A percentile compares a stretch with the other conserved stretches of the same genome.
phyloP scores from a whole-genome alignment of 805 yeast genomes.

The Yarrowia sp. region DNA sequence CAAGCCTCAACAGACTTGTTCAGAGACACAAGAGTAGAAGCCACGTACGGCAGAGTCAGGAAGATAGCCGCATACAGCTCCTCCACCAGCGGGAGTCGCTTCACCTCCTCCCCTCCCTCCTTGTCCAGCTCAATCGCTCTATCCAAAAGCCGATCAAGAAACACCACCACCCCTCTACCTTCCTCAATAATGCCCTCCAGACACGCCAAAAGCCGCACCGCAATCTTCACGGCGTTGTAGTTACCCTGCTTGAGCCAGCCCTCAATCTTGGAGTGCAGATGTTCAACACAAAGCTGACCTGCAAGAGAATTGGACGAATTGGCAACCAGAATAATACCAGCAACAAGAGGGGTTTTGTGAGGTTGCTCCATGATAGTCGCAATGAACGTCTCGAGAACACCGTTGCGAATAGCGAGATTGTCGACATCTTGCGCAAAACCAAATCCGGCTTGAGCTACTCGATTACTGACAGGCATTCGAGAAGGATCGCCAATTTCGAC shows the following conservation, averaged over 20 bases:
- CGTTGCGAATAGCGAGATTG: conserved; percentile 55
- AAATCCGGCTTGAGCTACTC: conserved; percentile 38
- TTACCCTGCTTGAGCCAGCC: conserved; percentile 47
- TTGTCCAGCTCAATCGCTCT: conserved; percentile 56
- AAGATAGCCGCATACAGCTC: conserved; percentile 62
- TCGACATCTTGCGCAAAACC: conserved; percentile 48
- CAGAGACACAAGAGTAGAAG: neutral
- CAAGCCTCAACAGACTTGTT: neutral
- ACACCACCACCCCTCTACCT: conserved; percentile 48
- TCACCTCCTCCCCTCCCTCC: conserved; percentile 35
- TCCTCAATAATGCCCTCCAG: conserved; percentile 57
- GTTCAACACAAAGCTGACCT: conserved; percentile 68
- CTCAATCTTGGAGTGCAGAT: conserved; percentile 63
- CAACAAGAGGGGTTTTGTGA: conserved; percentile 73
- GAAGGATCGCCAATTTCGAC: conserved; percentile 60
- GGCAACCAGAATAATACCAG: conserved; percentile 63
- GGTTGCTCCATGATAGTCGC: conserved; percentile 86
- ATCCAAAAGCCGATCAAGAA: conserved; percentile 55
- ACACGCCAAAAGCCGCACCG: conserved; percentile 66
- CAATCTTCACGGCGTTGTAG: conserved; percentile 69
- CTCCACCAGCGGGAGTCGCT: conserved; percentile 56
- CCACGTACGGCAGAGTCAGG: conserved; percentile 53
- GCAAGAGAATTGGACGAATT: conserved; percentile 62
- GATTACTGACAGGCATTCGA: conserved; percentile 32
- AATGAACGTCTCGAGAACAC: conserved; percentile 59